Evolutionary conservation across 768 basidiomycete species (phyloP), one percentile per base, ranked within the genome.

Genomic region (Suillus occidentalis): DNA sequence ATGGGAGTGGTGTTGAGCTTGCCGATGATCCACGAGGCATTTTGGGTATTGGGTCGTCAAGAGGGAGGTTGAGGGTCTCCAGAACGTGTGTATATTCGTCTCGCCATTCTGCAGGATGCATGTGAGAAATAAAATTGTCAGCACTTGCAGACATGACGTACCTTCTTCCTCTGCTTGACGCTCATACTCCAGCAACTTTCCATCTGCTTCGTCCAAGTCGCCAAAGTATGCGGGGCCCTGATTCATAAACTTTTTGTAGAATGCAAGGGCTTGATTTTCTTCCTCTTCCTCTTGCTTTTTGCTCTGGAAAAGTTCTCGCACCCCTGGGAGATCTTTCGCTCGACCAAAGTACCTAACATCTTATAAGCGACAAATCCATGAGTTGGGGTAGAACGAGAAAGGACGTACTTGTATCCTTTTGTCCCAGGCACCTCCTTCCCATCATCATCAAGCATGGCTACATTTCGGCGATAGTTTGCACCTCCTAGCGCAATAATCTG

Each of bases 371-470:
- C 43, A 13, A 25, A 52, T 28, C 28, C 45, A 31, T 13, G 16
- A 25, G 60, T n/a, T 22, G 28, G 39, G 10, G 25, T 20, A 49
- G 3, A n/a, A 12, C 25, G 31, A 1, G 36, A 40, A 22, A 39
- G 36, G 20, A 78, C 88, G 61, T 67, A 95, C 95, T 98, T 99
- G 85, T 99, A 99, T 66, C 97, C 97, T 71, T 97, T 91, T 10
- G 95, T 97, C 3, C 95, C 95, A 0, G 95, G 96, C 0, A 98
- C 95, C 76, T 98, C 95, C 76, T 91, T 92, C 13, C 97, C 96
- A 70, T 97, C 95, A 65, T 94, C 94, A 73, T 97, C 94, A 69
- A 94, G 72, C 92, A 96, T 96, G 59, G 94, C 89, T 14, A 95
- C 92, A 73, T 95, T 97, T 60, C 97, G 82, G 71, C 94, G 84